Evolutionary conservation across 805 yeast genomes (phyloP).

Genomic region (Tetrapisispora taiwanensis): DNA sequence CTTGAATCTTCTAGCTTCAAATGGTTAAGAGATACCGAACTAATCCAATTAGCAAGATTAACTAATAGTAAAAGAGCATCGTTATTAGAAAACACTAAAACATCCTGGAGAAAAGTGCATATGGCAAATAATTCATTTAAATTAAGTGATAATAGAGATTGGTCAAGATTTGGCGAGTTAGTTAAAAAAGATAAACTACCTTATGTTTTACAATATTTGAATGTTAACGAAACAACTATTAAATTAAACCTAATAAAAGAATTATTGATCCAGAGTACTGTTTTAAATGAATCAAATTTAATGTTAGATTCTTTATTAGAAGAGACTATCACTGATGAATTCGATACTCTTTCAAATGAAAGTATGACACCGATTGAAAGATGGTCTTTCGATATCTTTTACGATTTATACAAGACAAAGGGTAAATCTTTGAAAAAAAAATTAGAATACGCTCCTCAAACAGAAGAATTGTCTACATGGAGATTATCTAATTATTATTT

Average conservation of each 20-base stretch:
- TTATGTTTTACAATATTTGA: constrained; percentile 8
- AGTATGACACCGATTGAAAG: constrained; percentile 9
- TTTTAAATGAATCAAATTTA: constrained; percentile 7
- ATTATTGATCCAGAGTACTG: constrained; percentile 15
- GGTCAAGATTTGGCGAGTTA: constrained; percentile 14
- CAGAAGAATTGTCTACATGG: constrained; percentile 11
- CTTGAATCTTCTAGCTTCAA: constrained; percentile 42
- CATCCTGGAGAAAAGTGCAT: constrained; percentile 27
- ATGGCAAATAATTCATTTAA: constrained; percentile 12
- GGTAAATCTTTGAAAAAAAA: constrained; percentile 4
- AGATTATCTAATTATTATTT: constrained; percentile 16
- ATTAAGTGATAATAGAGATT: constrained; percentile 22
- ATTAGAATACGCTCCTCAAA: neutral
- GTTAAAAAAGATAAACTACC: constrained; percentile 8
- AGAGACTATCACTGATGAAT: neutral
- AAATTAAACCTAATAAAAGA: constrained; percentile 12
- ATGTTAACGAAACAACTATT: constrained; percentile 10
- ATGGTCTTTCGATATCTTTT: constrained; percentile 16
- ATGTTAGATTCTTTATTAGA: constrained; percentile 7
- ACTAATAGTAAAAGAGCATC: constrained; percentile 23
- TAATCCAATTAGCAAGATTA: constrained; percentile 20
- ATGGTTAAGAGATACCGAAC: constrained; percentile 24
- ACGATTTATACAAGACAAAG: constrained; percentile 15
- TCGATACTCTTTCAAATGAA: neutral
- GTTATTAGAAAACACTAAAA: constrained; percentile 11